Base-by-base conservation (phyloP, 139 green algal genomes). In the Haematococcus sp. region DNA sequence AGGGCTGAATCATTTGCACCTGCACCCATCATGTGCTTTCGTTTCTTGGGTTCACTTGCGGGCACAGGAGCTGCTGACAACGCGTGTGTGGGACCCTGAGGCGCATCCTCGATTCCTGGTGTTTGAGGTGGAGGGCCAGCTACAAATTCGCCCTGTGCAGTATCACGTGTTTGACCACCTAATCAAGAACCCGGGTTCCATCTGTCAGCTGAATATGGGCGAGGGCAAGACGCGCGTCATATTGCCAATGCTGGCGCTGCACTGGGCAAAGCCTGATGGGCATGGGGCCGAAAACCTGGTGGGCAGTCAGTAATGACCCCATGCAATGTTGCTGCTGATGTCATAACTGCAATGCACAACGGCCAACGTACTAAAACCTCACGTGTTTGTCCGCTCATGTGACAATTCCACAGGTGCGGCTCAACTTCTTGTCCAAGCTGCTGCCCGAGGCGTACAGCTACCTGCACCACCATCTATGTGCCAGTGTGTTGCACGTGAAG, bases 161-260 rank as follows among this genome's bases (percentile, higher is more conserved):
- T 32, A 89, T 51, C 25, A 40, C 17, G 67, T 88, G 16, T 82
- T 84, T 0, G 0, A 60, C 27, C 55, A 84, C 27, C 73, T 91
- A 28, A 79, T 91, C 27, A 7, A 49, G 13, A 22, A 85, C 60
- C 55, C 68, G 0, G 83, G 83, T 19, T 27, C 54, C 52, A 77
- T 83, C 27, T 46, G 22, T 27, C 84, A 90, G 81, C 84, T 90
- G 65, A 90, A 90, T 81, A 88, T 88, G 84, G 84, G 84, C n/a
- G 84, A 90, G 73, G 86, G 86, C 75, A 91, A 91, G 80, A 90
- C 86, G 33, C 77, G 86, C 5, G 77, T 91, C 73, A 91, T 91
- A 55, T 68, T 90, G 63, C 84, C 87, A 49, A 89, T 90, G 84
- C 73, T 91, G 59, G 73, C 68, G 20, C 77, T 90, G 55, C 58